These are phyloP conservation scores for Annulohypoxylon nitens DNA, from an alignment of 495 filamentous ascomycete species.

Conservation along the genomic window DNA sequence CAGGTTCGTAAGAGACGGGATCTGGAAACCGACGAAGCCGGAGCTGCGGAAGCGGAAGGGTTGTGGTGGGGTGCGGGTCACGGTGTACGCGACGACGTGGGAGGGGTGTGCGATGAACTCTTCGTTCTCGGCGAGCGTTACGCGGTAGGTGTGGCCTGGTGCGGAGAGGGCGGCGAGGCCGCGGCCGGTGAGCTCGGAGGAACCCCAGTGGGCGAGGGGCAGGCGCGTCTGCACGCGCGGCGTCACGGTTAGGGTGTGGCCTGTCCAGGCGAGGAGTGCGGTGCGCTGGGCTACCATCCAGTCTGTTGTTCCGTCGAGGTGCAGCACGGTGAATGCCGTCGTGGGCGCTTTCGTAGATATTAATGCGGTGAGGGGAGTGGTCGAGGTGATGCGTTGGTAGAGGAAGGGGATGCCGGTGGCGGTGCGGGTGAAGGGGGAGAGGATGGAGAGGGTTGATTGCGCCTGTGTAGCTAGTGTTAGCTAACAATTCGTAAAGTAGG, in stretches of 20 bases:
- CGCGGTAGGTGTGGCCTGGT: slow-evolving; percentile 86
- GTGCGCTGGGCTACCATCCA: slow-evolving; percentile 92
- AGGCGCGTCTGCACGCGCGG: slow-evolving; percentile 81
- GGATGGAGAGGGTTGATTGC: slow-evolving; percentile 87
- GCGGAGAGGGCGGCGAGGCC: slow-evolving; percentile 87
- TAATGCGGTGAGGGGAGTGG: slow-evolving; percentile 85
- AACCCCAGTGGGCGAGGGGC: slow-evolving; percentile 91
- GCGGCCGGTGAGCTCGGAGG: slow-evolving; percentile 84
- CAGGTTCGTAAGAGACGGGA: slow-evolving; percentile 73
- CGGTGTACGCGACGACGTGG: slow-evolving; percentile 89
- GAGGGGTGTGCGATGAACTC: slow-evolving; percentile 89
- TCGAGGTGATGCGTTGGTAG: slow-evolving; percentile 90
- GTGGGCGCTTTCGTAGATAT: slow-evolving; percentile 86
- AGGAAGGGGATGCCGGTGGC: slow-evolving; percentile 89
- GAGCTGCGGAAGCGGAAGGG: slow-evolving; percentile 89
- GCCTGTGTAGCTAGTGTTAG: slow-evolving; percentile 59
- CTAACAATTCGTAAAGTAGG: not conserved
- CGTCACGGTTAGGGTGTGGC: slow-evolving; percentile 79
- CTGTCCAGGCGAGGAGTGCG: slow-evolving; percentile 95
- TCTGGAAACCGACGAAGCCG: slow-evolving; percentile 75
- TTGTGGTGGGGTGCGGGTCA: slow-evolving; percentile 76
- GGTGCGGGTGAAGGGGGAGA: slow-evolving; percentile 83
- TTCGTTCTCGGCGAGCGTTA: slow-evolving; percentile 81
- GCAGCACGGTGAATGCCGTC: slow-evolving; percentile 86
- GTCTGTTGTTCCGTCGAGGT: slow-evolving; percentile 93